phyloP scores from a whole-genome alignment of 257 asterid genomes.

The Catharanthus roseus region DNA sequence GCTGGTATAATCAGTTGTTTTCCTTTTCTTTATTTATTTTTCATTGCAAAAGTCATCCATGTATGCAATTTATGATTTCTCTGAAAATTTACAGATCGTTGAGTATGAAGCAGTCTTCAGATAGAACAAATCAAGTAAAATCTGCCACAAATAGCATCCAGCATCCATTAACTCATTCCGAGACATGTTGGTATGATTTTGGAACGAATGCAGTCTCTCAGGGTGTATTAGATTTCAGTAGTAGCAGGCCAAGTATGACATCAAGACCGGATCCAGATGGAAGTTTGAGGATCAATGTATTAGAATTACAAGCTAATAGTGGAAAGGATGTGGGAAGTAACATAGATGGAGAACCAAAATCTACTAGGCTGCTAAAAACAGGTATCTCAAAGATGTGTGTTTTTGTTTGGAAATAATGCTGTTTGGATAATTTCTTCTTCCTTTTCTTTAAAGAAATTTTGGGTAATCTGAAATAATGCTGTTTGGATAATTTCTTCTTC shows the following conservation, averaged over 20 bases:
- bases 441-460: too few species aligned
- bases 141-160: conserved; percentile 20
- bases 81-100: background rate
- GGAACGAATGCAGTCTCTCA: conserved; percentile 18
- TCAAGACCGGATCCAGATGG: conserved; percentile 21
- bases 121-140: conserved; percentile 15
- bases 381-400: conserved; percentile 18
- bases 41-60: background rate
- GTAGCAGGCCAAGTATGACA: conserved; percentile 14
- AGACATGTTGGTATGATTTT: conserved; percentile 19
- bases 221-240: conserved; percentile 18
- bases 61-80: background rate
- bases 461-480: too few species aligned
- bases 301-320: conserved; percentile 6
- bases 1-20: background rate
- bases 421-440: too few species aligned
- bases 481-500: background rate
- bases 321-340: conserved; percentile 2
- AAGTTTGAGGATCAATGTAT: conserved; percentile 9
- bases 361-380: conserved; percentile 26
- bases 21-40: background rate
- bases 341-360: conserved; percentile 6
- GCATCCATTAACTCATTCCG: conserved; percentile 17
- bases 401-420: background rate
- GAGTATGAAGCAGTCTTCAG: conserved; percentile 6